Evolutionary conservation across 2,329 filamentous ascomycete genomes (phyloP).

Genomic region (Parastagonospora nodorum): DNA sequence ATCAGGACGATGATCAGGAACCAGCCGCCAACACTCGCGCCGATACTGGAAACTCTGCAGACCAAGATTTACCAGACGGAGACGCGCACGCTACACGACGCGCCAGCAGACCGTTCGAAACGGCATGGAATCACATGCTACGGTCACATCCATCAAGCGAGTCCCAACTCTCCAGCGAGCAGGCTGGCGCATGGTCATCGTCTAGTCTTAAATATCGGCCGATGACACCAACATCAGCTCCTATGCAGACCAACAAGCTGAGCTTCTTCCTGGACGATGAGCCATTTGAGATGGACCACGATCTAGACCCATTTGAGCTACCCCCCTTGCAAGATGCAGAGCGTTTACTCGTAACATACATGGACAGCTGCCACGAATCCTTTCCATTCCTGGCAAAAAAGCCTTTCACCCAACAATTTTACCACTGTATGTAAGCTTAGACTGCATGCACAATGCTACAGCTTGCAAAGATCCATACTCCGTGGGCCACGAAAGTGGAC

Average conservation of each 20-base stretch:
- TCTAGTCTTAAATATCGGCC: conserved; percentile 14
- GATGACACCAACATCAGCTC: conserved; percentile 6
- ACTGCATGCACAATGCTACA: not conserved
- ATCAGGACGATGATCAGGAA: conserved; percentile 1
- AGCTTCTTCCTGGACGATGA: conserved; percentile 42
- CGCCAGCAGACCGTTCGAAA: conserved; percentile 28
- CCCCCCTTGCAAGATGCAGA: conserved; percentile 36
- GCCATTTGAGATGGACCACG: conserved; percentile 19
- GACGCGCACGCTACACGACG: conserved; percentile 35
- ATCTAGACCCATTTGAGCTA: conserved; percentile 31
- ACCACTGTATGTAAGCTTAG: conserved; percentile 21
- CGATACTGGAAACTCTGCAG: conserved; percentile 31
- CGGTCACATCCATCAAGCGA: conserved; percentile 11
- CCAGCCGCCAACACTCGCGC: conserved; percentile 29
- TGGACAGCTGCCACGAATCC: conserved; percentile 27
- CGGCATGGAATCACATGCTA: conserved; percentile 30
- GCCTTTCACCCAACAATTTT: conserved; percentile 39
- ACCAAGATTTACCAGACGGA: conserved; percentile 29
- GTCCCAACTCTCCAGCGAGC: too few species aligned
- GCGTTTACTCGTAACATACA: conserved; percentile 36
- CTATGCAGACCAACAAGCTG: conserved; percentile 21
- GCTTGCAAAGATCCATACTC: not conserved
- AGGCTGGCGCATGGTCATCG: conserved; percentile 15
- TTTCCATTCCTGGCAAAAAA: conserved; percentile 37
- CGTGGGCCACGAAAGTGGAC: not conserved